Conservation (phyloP, 1,284 basidiomycete species). For the Cerioporus squamosus region DNA sequence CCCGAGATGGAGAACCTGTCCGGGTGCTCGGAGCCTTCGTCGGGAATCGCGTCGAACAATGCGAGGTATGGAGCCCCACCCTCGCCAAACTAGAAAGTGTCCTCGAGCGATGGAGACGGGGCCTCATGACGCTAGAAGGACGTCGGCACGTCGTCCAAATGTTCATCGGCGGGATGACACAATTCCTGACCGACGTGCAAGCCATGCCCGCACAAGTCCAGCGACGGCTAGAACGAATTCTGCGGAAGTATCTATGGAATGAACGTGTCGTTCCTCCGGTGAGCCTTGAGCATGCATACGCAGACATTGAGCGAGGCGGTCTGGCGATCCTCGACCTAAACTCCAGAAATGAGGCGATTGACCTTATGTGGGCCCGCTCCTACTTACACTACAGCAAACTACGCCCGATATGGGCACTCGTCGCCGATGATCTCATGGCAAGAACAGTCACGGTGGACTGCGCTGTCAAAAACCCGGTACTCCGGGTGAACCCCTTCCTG, state of each 20-base stretch:
- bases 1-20: conserved; percentile 27
- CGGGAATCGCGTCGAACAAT: too few relatives aligned
- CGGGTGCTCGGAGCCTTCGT: conserved; percentile 24
- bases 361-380: conserved; percentile 27
- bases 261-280: neutral
- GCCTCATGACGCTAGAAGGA: conserved; percentile 21
- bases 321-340: conserved; percentile 26
- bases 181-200: conserved; percentile 33
- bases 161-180: conserved; percentile 26
- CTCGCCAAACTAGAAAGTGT: conserved; percentile 3
- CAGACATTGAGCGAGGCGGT: conserved; percentile 20
- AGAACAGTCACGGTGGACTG: neutral
- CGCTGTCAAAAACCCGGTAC: too few relatives aligned
- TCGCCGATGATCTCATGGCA: too few relatives aligned
- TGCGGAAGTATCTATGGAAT: conserved; percentile 28
- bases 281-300: conserved; percentile 8
- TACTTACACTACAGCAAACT: conserved; percentile 17
- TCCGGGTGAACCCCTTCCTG: too few relatives aligned
- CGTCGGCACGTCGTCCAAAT: conserved; percentile 27
- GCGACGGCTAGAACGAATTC: conserved; percentile 5
- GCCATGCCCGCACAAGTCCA: conserved; percentile 23
- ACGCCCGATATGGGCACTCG: conserved; percentile 32
- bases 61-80: too few relatives aligned
- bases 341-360: conserved; percentile 31
- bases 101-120: conserved; percentile 23